Conservation (phyloP, 2,329 filamentous ascomycete genomes). For the Colletotrichum incanum region DNA sequence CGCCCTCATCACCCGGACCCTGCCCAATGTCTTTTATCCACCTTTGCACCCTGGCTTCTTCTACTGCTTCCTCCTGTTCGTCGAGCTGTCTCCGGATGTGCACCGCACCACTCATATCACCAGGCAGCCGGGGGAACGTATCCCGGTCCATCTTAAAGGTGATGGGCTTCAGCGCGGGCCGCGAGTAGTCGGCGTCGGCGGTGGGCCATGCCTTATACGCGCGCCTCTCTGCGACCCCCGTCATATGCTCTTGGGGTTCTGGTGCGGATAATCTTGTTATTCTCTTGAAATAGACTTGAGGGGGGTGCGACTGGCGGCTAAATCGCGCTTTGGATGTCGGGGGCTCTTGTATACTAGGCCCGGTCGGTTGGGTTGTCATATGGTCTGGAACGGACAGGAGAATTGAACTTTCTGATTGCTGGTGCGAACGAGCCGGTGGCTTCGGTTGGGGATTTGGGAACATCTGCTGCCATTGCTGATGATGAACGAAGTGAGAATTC, state of each 20-base stretch:
- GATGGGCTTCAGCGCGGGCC: constrained; percentile 20
- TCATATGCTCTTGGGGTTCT: background rate
- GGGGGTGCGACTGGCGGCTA: background rate
- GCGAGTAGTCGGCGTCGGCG: background rate
- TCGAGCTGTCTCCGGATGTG: constrained; percentile 15
- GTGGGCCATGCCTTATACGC: constrained; percentile 22
- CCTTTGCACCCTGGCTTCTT: background rate
- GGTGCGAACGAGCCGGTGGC: background rate
- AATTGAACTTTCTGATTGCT: background rate
- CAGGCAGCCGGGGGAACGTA: constrained; percentile 1
- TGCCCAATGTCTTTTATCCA: constrained; percentile 7
- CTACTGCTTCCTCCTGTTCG: constrained; percentile 12
- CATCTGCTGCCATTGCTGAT: background rate
- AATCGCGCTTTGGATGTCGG: no score
- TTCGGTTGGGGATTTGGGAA: background rate
- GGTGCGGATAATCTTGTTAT: background rate
- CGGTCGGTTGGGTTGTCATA: background rate
- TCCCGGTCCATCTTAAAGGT: background rate
- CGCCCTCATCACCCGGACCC: background rate
- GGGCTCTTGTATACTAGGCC: background rate
- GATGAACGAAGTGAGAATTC: background rate
- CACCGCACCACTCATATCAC: constrained; percentile 14
- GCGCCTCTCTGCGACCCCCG: background rate
- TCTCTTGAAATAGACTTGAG: background rate
- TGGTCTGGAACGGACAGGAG: background rate